These are phyloP conservation scores for Populus simonii DNA, from an alignment of 345 rosid species.

Conservation along the genomic window DNA sequence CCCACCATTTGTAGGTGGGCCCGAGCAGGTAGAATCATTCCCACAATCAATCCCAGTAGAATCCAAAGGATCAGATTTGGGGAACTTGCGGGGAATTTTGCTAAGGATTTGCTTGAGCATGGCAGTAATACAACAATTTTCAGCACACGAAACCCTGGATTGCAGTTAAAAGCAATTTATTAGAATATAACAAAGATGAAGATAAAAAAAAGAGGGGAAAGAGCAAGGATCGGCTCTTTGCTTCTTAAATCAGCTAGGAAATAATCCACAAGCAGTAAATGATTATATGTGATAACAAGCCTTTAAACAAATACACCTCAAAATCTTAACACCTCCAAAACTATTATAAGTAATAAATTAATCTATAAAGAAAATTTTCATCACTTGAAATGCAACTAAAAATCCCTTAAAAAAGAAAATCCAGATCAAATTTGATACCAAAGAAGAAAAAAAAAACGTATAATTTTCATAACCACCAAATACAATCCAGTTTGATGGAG, in stretches of 20 bases:
- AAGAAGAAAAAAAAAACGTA: too few relatives aligned
- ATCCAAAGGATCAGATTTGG: constrained; percentile 45
- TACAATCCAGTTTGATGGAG: too few relatives aligned
- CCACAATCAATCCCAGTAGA: constrained; percentile 41
- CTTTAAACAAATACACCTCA: neutral
- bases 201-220: neutral
- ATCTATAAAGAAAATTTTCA: too few relatives aligned
- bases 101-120: constrained; percentile 82
- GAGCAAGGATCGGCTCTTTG: neutral
- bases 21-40: constrained; percentile 32
- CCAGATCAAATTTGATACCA: too few relatives aligned
- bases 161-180: neutral
- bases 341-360: too few relatives aligned
- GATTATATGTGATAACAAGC: neutral
- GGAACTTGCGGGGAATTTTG: constrained; percentile 65
- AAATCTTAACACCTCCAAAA: too few relatives aligned
- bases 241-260: constrained; percentile 1
- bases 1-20: constrained; percentile 58
- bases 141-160: constrained; percentile 28
- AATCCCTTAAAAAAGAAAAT: too few relatives aligned
- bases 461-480: neutral
- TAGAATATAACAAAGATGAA: neutral
- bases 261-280: neutral
- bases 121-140: constrained; percentile 26
- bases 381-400: too few relatives aligned